phyloP scores from a whole-genome alignment of 2,329 filamentous ascomycete species.

The Pezicula carpinea region DNA sequence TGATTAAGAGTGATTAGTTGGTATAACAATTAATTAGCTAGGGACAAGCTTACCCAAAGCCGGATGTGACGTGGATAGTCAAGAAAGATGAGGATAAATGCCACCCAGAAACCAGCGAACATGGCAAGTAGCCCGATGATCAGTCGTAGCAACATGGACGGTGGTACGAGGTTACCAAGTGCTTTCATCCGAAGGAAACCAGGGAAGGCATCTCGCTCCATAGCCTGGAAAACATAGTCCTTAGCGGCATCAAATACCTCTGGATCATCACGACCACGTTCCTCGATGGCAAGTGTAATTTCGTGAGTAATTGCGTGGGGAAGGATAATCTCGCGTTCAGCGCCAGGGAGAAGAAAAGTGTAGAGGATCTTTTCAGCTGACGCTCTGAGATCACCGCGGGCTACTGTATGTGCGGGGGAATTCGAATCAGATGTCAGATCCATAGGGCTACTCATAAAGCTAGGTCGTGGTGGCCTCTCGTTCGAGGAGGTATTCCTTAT shows the following conservation, averaged over 20 bases:
- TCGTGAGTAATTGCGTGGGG: conserved; percentile 82
- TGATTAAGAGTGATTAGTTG: conserved; percentile 37
- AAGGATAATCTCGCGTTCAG: conserved; percentile 92
- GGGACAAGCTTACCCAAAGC: conserved; percentile 67
- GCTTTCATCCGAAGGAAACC: conserved; percentile 94
- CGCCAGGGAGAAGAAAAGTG: conserved; percentile 90
- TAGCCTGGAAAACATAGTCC: conserved; percentile 98
- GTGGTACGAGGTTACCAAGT: conserved; percentile 88
- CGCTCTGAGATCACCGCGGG: conserved; percentile 83
- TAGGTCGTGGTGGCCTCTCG: conserved; percentile 39
- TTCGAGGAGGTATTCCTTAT: conserved; percentile 45
- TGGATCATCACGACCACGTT: conserved; percentile 87
- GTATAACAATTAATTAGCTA: neutral
- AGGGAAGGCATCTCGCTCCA: conserved; percentile 99
- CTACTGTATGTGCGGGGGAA: conserved; percentile 78
- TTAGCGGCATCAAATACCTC: conserved; percentile 97
- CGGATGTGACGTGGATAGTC: conserved; percentile 68
- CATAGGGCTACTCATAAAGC: conserved; percentile 57
- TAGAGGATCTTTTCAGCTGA: conserved; percentile 99
- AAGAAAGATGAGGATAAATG: conserved; percentile 89
- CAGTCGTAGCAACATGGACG: conserved; percentile 80
- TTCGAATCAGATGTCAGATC: conserved; percentile 69
- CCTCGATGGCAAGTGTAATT: conserved; percentile 84
- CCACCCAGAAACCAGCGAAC: conserved; percentile 91
- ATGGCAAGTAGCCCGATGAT: conserved; percentile 81